Evolutionary conservation across 2,329 filamentous ascomycete species (phyloP), one percentile per base, ranked within the genome.

Genomic region (Hysterium pulicare): DNA sequence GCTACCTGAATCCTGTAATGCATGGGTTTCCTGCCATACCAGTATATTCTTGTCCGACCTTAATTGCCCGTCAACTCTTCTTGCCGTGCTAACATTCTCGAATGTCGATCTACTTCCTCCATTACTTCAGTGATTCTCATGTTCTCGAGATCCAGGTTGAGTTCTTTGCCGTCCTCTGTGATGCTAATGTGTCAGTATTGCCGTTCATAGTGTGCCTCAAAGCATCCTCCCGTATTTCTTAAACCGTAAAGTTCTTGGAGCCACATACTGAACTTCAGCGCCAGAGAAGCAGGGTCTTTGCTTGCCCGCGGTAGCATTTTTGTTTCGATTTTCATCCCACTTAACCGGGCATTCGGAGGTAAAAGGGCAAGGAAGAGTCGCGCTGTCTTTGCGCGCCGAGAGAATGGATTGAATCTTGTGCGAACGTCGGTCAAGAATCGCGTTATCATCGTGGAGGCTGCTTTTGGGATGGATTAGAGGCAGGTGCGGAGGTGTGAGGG

Each of bases 321-420:
- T 10, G 89, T 85, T 55, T 82, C 82, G 61, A 97, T 86, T 59
- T 83, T 80, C 75, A 95, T 88, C 51, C 79, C 82, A 41, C 74
- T 77, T 42, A 76, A 71, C 41, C 90, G 82, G 46, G 90, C 90
- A 58, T 84, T 82, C 32, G 90, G 81, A 8, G 91, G 89, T 23
- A 98, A 81, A 50, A 86, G 78, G 23, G 87, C 85, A 54, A 97
- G 87, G 70, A 97, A 93, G 39, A 95, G 77, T 33, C 93, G 84
- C 30, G 89, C 90, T 19, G 90, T 85, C 62, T 89, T 90, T 49
- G 88, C 83, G 64, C 79, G 77, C 19, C 78, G 71, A 21, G 83
- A 86, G 79, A 97, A 97, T 30, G 93, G 91, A 71, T 95, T 95
- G 82, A 97, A 96, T 66, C 82, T 82, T 52, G 89, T 85, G 59